Base-by-base conservation (phyloP, 306 rosid species). In the Sindora glabra region DNA sequence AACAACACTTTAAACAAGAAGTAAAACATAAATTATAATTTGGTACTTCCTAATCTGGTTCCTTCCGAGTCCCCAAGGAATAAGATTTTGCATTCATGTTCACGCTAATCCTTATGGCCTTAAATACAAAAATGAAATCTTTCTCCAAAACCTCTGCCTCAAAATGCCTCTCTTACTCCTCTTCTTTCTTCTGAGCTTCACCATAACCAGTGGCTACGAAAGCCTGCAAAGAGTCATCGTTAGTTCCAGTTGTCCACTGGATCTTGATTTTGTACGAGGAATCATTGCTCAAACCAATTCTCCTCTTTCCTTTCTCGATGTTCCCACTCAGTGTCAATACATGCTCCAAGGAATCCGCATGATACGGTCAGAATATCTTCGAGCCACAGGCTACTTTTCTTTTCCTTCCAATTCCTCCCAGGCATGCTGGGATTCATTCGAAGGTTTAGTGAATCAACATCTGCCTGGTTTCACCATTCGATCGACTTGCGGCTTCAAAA, bases 351-450 rank as follows among this genome's bases (percentile, higher is more conserved):
- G 54, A 53, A 29, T 65, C 52, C 36, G 70, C 5, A 8, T 65
- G 54, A 40, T 65, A 19, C 70, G 61, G 21, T 53, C 70, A 5
- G 53, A 39, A 10, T 65, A 52, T 41, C 62, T 65, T 23, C n/a
- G n/a, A n/a, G n/a, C n/a, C n/a, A n/a, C 62, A 14, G 56, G 44
- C 42, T 40, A 22, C 36, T 92, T 92, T 76, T 69, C 76, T 64
- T 56, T 73, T 0, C 70, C 81, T 0, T 22, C 26, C 34, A 59
- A 65, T 70, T 12, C 70, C 59, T 53, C 77, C 0, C 5, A 1
- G 0, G n/a, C 77, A 1, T 70, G 81, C 67, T 70, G 77, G 77
- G 0, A 1, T 5, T 1, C 6, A 6, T 65, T 76, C 21, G 77
- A 76, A 27, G 59, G 77, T 34, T 70, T 50, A 65, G 54, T 60